A percentile compares a stretch with the other conserved stretches of the same genome.
phyloP scores from a whole-genome alignment of 2,329 filamentous ascomycete species.

The Colletotrichum plurivorum region DNA sequence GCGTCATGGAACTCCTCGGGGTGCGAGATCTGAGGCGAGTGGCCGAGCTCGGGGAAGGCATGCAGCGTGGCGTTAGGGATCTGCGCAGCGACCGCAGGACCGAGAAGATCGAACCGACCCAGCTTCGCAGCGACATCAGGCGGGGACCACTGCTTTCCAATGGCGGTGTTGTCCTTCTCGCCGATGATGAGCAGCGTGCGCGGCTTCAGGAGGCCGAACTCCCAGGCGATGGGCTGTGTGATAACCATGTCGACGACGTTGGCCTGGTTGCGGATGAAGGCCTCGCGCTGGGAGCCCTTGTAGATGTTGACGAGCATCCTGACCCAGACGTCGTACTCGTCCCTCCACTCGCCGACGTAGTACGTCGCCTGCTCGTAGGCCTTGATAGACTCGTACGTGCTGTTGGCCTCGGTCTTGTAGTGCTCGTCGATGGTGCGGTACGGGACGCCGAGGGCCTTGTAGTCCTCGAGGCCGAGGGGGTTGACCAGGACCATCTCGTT shows the following conservation, averaged over 20 bases:
- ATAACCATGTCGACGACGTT: conserved; percentile 69
- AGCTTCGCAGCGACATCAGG: conserved; percentile 59
- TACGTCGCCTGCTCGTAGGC: conserved; percentile 63
- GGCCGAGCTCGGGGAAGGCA: conserved; percentile 63
- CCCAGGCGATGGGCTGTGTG: conserved; percentile 65
- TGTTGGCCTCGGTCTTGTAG: conserved; percentile 54
- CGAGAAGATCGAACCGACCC: conserved; percentile 65
- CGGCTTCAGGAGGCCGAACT: conserved; percentile 61
- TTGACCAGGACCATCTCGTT: conserved; percentile 63
- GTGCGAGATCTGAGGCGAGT: conserved; percentile 67
- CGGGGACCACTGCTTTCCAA: conserved; percentile 66
- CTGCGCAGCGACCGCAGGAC: conserved; percentile 57
- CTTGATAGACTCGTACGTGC: conserved; percentile 59
- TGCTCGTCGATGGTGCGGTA: conserved; percentile 59
- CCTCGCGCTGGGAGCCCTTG: conserved; percentile 56
- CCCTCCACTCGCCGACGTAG: conserved; percentile 63
- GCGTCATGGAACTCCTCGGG: conserved; percentile 62
- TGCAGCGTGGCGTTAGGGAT: conserved; percentile 62
- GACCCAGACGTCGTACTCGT: conserved; percentile 67
- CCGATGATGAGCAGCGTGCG: conserved; percentile 65
- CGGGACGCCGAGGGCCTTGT: conserved; percentile 63
- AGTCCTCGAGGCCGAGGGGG: conserved; percentile 69
- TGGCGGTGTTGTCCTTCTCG: conserved; percentile 67
- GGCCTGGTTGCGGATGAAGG: conserved; percentile 63
- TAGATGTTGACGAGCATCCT: conserved; percentile 69